A percentile compares a stretch with the other conserved stretches of the same genome.
phyloP scores from a whole-genome alignment of 108 stramenopile genomes.

The Pseudonitzschia delicatissima region DNA sequence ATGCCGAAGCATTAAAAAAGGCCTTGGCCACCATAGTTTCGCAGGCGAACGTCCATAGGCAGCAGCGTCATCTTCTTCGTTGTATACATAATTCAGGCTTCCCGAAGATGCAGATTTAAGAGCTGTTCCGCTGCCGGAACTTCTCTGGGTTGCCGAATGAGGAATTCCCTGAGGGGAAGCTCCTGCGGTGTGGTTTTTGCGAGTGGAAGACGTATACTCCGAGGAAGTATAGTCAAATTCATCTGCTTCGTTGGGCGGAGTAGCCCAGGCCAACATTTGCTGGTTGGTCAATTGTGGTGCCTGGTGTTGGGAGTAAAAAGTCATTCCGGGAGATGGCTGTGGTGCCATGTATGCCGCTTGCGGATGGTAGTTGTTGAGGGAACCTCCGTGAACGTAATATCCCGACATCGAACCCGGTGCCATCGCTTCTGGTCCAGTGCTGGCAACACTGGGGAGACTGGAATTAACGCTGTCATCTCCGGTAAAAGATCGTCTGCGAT shows the following conservation, averaged over 20 bases:
- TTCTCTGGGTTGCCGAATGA: neutral
- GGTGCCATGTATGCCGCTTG: neutral
- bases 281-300: constrained; percentile 24
- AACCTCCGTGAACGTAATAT: neutral
- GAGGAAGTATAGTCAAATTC: neutral
- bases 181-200: neutral
- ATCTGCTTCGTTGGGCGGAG: neutral
- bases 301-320: constrained; percentile 14
- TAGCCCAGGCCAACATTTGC: constrained; percentile 31
- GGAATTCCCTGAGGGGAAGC: neutral
- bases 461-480: constrained; percentile 15
- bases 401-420: neutral
- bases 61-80: constrained; percentile 31
- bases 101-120: too few species aligned
- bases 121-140: too few species aligned
- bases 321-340: neutral
- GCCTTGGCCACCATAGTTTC: neutral
- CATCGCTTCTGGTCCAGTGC: constrained; percentile 15
- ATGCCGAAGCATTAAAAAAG: too few species aligned
- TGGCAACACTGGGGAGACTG: constrained; percentile 6
- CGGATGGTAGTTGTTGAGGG: neutral
- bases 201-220: neutral
- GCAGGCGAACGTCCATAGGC: neutral
- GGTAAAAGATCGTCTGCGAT: constrained; percentile 12
- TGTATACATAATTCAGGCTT: constrained; percentile 24